Percentiles rank a stretch among this genome's conserved stretches.
These are phyloP conservation scores for Chiua sp. DNA, from an alignment of 1,284 basidiomycete genomes.

Conservation along the genomic window DNA sequence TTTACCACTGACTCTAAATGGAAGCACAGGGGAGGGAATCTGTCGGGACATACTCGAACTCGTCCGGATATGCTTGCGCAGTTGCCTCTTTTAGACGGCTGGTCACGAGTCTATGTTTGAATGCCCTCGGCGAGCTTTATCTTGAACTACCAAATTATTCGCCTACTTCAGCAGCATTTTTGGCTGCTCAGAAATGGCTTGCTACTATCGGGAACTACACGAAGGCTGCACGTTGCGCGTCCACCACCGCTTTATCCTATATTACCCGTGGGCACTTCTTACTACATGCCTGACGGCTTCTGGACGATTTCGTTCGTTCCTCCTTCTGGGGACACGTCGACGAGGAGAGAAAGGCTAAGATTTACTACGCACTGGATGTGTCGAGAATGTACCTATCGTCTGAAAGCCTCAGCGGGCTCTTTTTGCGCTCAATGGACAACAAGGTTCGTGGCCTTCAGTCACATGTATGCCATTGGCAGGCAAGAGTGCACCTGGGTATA, in stretches of 20 bases:
- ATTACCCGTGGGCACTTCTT: neutral
- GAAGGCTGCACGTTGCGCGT: neutral
- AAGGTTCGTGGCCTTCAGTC: neutral
- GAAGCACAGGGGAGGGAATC: conserved; percentile 52
- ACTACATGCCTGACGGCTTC: neutral
- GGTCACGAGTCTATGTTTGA: too few species aligned
- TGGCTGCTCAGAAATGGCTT: neutral
- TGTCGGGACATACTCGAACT: conserved; percentile 68
- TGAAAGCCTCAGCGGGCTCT: neutral
- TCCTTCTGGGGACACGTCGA: neutral
- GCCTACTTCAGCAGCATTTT: neutral
- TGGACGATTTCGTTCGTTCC: neutral
- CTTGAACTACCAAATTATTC: neutral
- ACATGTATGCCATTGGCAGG: neutral
- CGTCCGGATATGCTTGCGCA: conserved; percentile 75
- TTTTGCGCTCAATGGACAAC: neutral
- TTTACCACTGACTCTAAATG: conserved; percentile 39
- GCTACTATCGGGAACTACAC: neutral
- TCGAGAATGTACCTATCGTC: neutral
- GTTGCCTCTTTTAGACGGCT: too few species aligned
- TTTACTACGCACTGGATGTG: neutral
- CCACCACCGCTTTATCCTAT: neutral
- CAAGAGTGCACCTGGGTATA: neutral
- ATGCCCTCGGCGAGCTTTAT: neutral
- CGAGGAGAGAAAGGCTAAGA: neutral